Base-by-base conservation (phyloP, 176 grass and related monocot species). In the Carex cristatella region DNA sequence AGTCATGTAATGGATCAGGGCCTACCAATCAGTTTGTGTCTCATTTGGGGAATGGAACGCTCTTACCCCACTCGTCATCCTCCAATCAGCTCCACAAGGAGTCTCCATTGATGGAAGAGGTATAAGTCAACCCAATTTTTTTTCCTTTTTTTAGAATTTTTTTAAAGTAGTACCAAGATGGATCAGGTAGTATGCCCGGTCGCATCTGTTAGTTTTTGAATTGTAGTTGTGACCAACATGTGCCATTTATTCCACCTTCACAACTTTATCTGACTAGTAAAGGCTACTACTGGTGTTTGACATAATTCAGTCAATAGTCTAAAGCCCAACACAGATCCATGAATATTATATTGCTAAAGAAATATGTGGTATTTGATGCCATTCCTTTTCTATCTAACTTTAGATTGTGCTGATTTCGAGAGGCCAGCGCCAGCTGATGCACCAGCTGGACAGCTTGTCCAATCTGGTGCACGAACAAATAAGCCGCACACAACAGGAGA, bases 21-120 rank as follows among this genome's bases (percentile, higher is more conserved):
- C 96, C 89, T 53, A 95, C 96, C 32, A 91, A 94, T 87, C 85
- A 94, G 19, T 99, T 99, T 73, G 90, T 99, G 65, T 95, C 96
- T 80, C 84, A 94, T 60, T 86, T 99, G 79, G 96, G 93, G 51
- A 95, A 94, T 84, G 96, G 91, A 31, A 99, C 93, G 16, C 66
- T 94, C 80, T 81, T 99, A 77, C 96, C 96, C 23, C 81, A 86
- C 84, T 99, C 91, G 0, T 92, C 88, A 46, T 95, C 96, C 18
- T 93, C 86, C 65, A 91, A 87, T 44, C 93, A 90, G 91, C 86
- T 98, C 89, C 79, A 61, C 33, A 99, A 95, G 65, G 96, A 99
- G 85, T 94, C 90, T 53, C 90, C 93, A 10, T 57, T 95, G 65
- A 81, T 89, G 63, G 96, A 99, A 89, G 96, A 99, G 96, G 96